Evolutionary conservation across 768 basidiomycete species (phyloP).

Genomic region (Suillus occidentalis): DNA sequence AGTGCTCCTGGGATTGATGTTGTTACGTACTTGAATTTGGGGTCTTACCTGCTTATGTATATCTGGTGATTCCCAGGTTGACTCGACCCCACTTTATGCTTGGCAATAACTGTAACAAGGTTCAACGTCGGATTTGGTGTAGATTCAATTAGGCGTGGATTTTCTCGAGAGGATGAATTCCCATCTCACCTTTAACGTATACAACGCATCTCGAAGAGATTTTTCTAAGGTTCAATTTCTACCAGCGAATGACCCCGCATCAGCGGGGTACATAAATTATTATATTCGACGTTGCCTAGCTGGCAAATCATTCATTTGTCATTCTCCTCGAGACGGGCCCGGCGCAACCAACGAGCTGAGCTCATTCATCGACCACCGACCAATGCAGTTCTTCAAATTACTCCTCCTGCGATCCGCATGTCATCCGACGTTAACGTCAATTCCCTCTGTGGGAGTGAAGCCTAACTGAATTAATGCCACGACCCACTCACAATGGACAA

Average conservation of each 20-base stretch:
- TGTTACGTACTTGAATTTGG: constrained; percentile 18
- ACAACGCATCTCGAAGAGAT: not conserved
- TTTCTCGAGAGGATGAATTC: not conserved
- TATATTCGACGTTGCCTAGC: too few species aligned
- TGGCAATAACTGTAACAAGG: constrained; percentile 5
- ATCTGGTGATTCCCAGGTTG: not conserved
- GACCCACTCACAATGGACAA: too few species aligned
- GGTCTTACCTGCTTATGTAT: constrained; percentile 6
- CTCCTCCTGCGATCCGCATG: not conserved
- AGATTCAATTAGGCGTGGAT: constrained; percentile 4
- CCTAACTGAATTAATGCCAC: not conserved
- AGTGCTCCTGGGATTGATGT: constrained; percentile 16
- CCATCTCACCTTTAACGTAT: not conserved
- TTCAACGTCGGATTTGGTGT: not conserved
- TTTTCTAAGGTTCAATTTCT: not conserved
- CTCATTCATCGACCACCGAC: not conserved
- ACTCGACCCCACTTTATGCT: not conserved
- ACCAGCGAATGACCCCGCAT: not conserved
- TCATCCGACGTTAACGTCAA: not conserved
- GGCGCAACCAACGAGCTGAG: not conserved
- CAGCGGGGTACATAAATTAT: not conserved
- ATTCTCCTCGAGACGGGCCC: not conserved
- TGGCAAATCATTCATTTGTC: too few species aligned
- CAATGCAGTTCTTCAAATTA: not conserved
- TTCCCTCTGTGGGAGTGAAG: not conserved